A percentile compares a stretch with the other conserved stretches of the same genome.
These are phyloP conservation scores for Aurinia saxatilis DNA, from an alignment of 345 rosid species.

Conservation along the genomic window DNA sequence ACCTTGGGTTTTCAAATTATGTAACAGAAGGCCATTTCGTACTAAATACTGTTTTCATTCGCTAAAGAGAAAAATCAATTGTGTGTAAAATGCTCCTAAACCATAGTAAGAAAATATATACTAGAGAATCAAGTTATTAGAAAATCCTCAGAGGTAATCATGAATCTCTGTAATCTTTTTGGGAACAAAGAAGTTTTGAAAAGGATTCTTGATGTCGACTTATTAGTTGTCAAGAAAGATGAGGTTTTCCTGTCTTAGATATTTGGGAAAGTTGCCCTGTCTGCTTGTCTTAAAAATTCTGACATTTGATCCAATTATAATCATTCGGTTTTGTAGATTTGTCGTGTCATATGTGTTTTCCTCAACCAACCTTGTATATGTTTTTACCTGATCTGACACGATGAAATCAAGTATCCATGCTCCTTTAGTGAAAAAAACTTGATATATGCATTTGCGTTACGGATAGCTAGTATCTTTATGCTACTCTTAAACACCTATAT, in stretches of 20 bases:
- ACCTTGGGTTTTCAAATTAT: neutral
- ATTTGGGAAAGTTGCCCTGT: neutral
- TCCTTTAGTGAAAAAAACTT: neutral
- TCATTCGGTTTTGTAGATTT: neutral
- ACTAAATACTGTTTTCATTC: neutral
- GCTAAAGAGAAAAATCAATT: neutral
- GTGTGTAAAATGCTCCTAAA: neutral
- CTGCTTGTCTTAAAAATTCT: neutral
- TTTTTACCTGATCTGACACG: neutral
- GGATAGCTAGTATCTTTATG: neutral
- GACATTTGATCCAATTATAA: neutral
- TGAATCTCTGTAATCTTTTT: slow-evolving; percentile 1
- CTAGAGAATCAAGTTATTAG: neutral
- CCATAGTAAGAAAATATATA: neutral
- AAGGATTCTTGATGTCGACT: neutral
- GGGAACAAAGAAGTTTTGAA: slow-evolving; percentile 1
- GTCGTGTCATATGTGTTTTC: neutral
- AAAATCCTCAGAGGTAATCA: neutral
- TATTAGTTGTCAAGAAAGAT: neutral
- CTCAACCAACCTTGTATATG: neutral
- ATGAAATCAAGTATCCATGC: neutral
- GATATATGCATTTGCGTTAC: neutral
- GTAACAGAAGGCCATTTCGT: neutral
- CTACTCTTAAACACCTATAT: neutral
- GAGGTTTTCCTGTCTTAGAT: neutral